phyloP scores from a whole-genome alignment of 768 basidiomycete species.

The Serendipita sp. region DNA sequence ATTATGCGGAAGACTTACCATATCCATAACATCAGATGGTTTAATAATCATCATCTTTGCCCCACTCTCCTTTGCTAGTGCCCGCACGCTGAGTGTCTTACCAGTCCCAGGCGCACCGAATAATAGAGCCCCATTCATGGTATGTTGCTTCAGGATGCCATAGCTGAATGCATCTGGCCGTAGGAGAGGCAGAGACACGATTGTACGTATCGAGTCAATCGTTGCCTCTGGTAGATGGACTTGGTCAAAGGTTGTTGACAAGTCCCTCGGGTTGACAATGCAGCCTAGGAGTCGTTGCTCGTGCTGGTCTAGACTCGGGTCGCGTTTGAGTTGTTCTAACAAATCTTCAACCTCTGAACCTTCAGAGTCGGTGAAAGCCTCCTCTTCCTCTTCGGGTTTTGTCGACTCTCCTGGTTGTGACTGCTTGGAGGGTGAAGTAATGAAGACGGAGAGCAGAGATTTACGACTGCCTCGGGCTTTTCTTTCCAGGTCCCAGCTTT shows the following conservation, averaged over 20 bases:
- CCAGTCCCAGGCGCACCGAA: conserved; percentile 92
- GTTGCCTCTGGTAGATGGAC: conserved; percentile 80
- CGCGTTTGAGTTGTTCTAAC: conserved; percentile 58
- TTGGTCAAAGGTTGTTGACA: conserved; percentile 71
- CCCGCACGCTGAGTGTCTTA: conserved; percentile 77
- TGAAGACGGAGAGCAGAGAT: conserved; percentile 41
- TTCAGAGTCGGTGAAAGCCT: conserved; percentile 17
- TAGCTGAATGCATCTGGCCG: conserved; percentile 75
- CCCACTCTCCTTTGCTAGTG: conserved; percentile 83
- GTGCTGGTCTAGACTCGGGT: conserved; percentile 59
- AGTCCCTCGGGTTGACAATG: conserved; percentile 66
- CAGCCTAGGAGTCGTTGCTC: conserved; percentile 68
- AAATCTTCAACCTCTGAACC: conserved; percentile 37
- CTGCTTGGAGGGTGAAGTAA: conserved; percentile 21
- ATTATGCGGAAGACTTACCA: conserved; percentile 34
- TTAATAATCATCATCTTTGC: conserved; percentile 83
- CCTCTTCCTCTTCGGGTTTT: conserved; percentile 20
- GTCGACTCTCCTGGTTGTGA: conserved; percentile 18
- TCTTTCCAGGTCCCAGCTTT: conserved; percentile 46
- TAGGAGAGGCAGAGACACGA: conserved; percentile 77
- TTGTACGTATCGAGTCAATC: conserved; percentile 79
- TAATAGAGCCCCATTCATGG: conserved; percentile 78
- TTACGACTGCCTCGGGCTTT: conserved; percentile 36
- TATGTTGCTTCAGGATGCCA: conserved; percentile 64
- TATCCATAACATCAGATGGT: conserved; percentile 91